Evolutionary conservation across 306 rosid genomes (phyloP), one percentile per base, ranked within the genome.

Genomic region (Calophaca sinica): DNA sequence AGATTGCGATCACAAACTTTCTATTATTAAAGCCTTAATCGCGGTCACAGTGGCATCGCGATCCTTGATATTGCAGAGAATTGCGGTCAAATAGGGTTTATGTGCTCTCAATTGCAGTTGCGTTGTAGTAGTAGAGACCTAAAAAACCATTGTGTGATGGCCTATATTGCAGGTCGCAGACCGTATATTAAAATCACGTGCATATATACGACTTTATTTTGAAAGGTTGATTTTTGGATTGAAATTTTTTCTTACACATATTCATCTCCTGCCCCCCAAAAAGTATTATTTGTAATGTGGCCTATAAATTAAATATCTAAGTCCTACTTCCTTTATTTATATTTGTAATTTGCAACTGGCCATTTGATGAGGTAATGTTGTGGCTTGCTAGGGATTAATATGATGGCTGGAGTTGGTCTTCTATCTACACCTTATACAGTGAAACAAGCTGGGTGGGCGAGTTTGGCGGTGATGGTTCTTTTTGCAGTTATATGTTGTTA

Each of bases 341-440:
- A 20, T 20, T 20, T 20, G 26, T 20, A 20, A 20, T 20, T 20
- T 20, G 26, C 0, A 61, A 41, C 45, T 44, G 20, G n/a, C 13
- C 33, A 77, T 51, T 69, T 72, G 33, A 62, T 68, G 38, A n/a
- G 67, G 9, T 62, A 15, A 54, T 55, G 36, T 48, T 68, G 32
- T 58, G 48, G 54, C 53, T 86, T 57, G 67, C 49, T 89, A 93
- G 96, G 88, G 81, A 45, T 93, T 46, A 90, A 93, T 81, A 91
- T 93, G 63, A 73, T 93, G 93, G 96, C 89, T 57, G 96, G 96
- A 53, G 89, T 93, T 31, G 96, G 96, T 29, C 91, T 90, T 70
- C 91, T 93, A 33, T 93, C 96, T 9, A 73, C 93, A 20, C 96
- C 96, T 69, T 85, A 38, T 58, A 88, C 96, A 0, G 66, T 89